Evolutionary conservation across 345 rosid species (phyloP).

Genomic region (Nephelium lappaceum): DNA sequence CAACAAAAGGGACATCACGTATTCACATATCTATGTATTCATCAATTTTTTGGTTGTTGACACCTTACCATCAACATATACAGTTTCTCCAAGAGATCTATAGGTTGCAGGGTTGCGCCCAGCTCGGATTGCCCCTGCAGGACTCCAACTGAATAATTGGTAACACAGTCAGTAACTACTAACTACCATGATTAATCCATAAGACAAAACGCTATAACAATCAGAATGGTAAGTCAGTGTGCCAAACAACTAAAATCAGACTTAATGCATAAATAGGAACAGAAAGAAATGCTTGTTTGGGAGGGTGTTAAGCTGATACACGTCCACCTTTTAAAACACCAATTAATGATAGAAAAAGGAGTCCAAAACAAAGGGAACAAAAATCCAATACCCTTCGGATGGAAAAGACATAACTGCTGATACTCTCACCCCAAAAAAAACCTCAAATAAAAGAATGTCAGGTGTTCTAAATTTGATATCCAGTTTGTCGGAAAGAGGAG

Average conservation of each 20-base stretch:
- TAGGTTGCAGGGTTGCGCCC: slow-evolving; percentile 86
- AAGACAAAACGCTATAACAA: background rate
- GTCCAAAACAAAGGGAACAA: background rate
- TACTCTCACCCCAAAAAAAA: background rate
- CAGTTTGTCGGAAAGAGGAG: background rate
- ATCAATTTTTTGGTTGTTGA: background rate
- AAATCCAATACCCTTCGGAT: background rate
- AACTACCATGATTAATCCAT: background rate
- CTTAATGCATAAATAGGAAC: background rate
- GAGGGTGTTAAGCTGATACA: background rate
- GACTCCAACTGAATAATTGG: slow-evolving; percentile 78
- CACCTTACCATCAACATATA: slow-evolving; percentile 67
- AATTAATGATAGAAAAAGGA: background rate
- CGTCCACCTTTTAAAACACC: too few species aligned
- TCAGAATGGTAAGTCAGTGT: background rate
- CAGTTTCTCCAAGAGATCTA: slow-evolving; percentile 51
- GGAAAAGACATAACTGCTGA: background rate
- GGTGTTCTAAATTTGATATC: background rate
- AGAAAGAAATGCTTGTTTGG: background rate
- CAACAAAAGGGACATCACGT: background rate
- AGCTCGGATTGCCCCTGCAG: slow-evolving; percentile 86
- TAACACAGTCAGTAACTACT: slow-evolving; percentile 19
- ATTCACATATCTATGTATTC: background rate
- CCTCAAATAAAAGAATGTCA: background rate
- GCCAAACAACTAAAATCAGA: background rate